Base-by-base conservation (phyloP, 768 basidiomycete genomes). In the Tylopilus vinaceipallidus region DNA sequence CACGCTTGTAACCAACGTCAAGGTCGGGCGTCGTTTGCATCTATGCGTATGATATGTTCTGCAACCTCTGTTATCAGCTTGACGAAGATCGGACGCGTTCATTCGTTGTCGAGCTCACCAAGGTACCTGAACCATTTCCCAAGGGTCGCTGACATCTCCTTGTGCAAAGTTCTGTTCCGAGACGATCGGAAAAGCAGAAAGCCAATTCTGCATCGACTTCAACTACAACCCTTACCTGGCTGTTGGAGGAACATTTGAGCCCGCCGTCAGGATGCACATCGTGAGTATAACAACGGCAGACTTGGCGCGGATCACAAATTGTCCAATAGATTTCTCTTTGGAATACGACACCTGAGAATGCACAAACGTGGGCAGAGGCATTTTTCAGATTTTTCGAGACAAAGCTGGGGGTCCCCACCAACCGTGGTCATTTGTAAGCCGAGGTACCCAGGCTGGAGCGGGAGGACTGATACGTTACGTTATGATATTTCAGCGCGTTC, bases 401-500 rank as follows among this genome's bases (percentile, higher is more conserved):
- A 55, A 79, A 77, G 53, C 69, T 86, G 4, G 75, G 74, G 3
- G 60, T 77, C 12, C 61, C 66, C 1, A 73, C 66, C 3, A 67
- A 81, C 58, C 76, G 84, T 37, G 84, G 81, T 45, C 84, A 86
- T 59, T 78, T 86, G 79, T 79, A 17, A 37, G 54, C 16, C 5
- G 11, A 33, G 14, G 11, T 2, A 24, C n/a, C n/a, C n/a, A n/a
- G 6, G 35, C 1, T 29, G 12, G 23, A 45, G 16, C 14, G 4
- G 19, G 17, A 22, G 40, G 22, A 23, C 20, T 38, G 20, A 38
- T 20, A 19, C 3, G 14, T 8, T 24, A 13, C 11, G 13, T 27
- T 29, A 5, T 19, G 24, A 6, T 39, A 22, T 39, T 40, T n/a
- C 12, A 49, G 53, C 13, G 17, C 33, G 3, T 49, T 55, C 34